Evolutionary conservation across 1,284 basidiomycete species (phyloP), one percentile per base, ranked within the genome.

Genomic region (Mrakiaceae sp.): DNA sequence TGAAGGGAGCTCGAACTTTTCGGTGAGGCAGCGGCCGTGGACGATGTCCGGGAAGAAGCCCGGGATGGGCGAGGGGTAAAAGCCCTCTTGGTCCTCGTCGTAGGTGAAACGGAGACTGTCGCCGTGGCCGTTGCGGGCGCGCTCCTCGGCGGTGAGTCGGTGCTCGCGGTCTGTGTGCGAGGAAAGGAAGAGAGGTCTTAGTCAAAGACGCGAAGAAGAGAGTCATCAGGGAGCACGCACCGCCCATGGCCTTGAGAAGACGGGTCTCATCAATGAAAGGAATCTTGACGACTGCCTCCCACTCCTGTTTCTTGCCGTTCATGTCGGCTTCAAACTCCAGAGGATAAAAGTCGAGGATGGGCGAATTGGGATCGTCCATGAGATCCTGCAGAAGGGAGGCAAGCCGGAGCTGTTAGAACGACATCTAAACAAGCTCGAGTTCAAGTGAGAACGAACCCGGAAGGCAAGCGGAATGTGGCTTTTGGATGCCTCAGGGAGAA

Each of bases 241-340:
- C 76, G 50, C 78, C 76, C 93, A 97, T 95, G 1, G 92, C 88
- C 39, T 80, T 80, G 44, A 97, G 78, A 14, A 99, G 76, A 59
- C 90, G 81, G 14, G 80, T 73, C 76, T 96, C 86, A 59, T 97
- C 86, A 68, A 99, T 98, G 77, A 99, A 99, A 0, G 96, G 96
- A 70, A 99, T 98, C 78, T 98, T 98, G 67, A 98, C 92, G 66
- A 98, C 84, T 0, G 95, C 95, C 75, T 99, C 96, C 96, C 96
- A 98, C 48, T 97, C 94, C 71, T 88, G 86, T 75, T 95, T 98
- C 82, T 99, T 98, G 59, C 96, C 96, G 72, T 98, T 98, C 72
- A 97, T 78, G 78, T 99, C 96, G 69, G 84, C 85, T 69, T 91
- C 92, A 70, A 98, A 98, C 62, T 90, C 84, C 12, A 79, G 70